These are phyloP conservation scores for Lachnellula hyalina DNA, from an alignment of 2,329 filamentous ascomycete species.

Conservation along the genomic window DNA sequence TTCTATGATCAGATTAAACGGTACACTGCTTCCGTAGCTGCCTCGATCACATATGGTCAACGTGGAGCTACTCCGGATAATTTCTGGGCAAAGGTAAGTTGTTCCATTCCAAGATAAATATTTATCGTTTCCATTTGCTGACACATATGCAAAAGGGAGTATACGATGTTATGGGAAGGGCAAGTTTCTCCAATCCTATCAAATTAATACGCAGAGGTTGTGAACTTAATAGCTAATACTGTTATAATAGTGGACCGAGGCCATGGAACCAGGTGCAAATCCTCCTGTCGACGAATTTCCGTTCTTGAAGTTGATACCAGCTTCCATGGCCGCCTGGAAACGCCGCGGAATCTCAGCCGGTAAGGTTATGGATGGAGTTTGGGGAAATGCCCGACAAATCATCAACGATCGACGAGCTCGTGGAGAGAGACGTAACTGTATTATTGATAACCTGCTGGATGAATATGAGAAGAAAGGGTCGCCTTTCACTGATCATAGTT, in stretches of 20 bases:
- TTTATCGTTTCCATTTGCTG: too few relatives aligned
- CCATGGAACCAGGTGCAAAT: constrained; percentile 34
- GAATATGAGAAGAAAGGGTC: constrained; percentile 26
- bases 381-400: not conserved
- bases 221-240: too few relatives aligned
- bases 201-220: too few relatives aligned
- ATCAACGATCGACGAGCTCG: too few relatives aligned
- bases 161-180: too few relatives aligned
- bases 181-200: too few relatives aligned
- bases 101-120: too few relatives aligned
- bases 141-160: too few relatives aligned
- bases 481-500: too few relatives aligned
- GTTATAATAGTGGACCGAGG: too few relatives aligned
- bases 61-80: not conserved
- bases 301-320: constrained; percentile 24
- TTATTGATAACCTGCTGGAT: not conserved
- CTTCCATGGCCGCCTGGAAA: not conserved
- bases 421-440: not conserved
- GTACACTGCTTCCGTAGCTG: constrained; percentile 34
- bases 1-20: constrained; percentile 25
- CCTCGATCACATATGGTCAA: not conserved
- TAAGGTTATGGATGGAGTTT: not conserved
- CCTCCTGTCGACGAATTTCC: constrained; percentile 30
- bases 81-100: constrained; percentile 17
- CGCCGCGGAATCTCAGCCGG: not conserved